These are phyloP conservation scores for Galerina marginata DNA, from an alignment of 768 basidiomycete species.

Conservation along the genomic window DNA sequence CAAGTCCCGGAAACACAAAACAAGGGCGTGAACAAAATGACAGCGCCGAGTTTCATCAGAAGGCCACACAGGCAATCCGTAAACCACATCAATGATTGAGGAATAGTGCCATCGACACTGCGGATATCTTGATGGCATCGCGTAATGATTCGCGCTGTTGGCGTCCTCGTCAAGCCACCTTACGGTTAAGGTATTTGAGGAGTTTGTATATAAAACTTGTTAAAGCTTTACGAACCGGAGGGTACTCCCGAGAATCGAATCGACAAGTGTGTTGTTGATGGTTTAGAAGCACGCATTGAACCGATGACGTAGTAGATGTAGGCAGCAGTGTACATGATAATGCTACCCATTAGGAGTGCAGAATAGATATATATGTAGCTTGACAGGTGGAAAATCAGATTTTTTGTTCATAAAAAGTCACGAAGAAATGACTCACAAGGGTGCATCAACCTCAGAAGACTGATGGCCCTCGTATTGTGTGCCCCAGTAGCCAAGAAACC, in stretches of 20 bases:
- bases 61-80: conserved; percentile 35
- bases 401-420: not conserved
- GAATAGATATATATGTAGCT: conserved; percentile 9
- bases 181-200: not conserved
- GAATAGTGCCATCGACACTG: conserved; percentile 51
- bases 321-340: not conserved
- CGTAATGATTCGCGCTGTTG: conserved; percentile 19
- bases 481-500: conserved; percentile 52
- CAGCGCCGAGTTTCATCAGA: conserved; percentile 45
- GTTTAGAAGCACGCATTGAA: conserved; percentile 9
- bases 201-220: conserved; percentile 16
- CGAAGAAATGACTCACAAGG: conserved; percentile 36
- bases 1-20: conserved; percentile 49
- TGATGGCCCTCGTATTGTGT: conserved; percentile 41
- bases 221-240: conserved; percentile 3
- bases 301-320: conserved; percentile 7
- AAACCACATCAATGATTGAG: conserved; percentile 33
- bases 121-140: conserved; percentile 32
- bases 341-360: not conserved
- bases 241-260: conserved; percentile 22
- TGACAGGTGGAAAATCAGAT: conserved; percentile 22
- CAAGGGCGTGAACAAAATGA: conserved; percentile 46
- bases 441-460: conserved; percentile 37
- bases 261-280: conserved; percentile 11
- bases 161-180: conserved; percentile 38